These are phyloP conservation scores for Protomyces lactucae-debilis DNA, from an alignment of 1,139 yeast genomes.

Conservation along the genomic window DNA sequence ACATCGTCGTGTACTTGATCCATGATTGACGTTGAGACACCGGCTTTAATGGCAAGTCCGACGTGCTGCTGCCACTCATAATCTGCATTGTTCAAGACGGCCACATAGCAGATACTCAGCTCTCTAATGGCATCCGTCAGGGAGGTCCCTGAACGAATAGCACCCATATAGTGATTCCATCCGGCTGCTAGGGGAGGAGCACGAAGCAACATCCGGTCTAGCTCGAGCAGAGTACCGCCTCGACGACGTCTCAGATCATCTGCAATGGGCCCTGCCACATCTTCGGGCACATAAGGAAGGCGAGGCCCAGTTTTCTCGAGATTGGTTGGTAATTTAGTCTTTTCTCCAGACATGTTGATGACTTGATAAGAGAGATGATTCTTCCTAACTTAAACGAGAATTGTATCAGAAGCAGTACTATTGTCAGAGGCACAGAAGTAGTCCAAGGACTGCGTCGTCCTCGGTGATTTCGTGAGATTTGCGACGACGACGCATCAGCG, in stretches of 20 bases:
- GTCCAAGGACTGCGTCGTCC: not conserved
- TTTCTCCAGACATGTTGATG: not conserved
- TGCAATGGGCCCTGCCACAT: not conserved
- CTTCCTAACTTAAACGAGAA: no score
- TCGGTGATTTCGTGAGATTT: not conserved
- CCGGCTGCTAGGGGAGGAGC: conserved; percentile 15
- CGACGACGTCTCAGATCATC: conserved; percentile 15
- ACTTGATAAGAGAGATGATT: not conserved
- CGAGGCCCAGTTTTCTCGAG: not conserved
- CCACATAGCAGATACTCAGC: conserved; percentile 17
- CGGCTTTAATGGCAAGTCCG: conserved; percentile 8
- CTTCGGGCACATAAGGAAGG: conserved; percentile 12
- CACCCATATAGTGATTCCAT: conserved; percentile 16
- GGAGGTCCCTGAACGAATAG: not conserved
- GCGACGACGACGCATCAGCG: not conserved
- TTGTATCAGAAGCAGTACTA: no score
- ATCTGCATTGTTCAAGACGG: conserved; percentile 15
- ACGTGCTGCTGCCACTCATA: conserved; percentile 25
- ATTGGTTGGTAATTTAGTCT: not conserved
- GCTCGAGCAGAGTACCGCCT: conserved; percentile 7
- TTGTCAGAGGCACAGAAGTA: no score
- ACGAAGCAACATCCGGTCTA: conserved; percentile 12
- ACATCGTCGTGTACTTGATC: not conserved
- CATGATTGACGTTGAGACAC: conserved; percentile 5
- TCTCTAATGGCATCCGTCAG: not conserved